These are phyloP conservation scores for Quercus dentata DNA, from an alignment of 306 rosid species.

Conservation along the genomic window DNA sequence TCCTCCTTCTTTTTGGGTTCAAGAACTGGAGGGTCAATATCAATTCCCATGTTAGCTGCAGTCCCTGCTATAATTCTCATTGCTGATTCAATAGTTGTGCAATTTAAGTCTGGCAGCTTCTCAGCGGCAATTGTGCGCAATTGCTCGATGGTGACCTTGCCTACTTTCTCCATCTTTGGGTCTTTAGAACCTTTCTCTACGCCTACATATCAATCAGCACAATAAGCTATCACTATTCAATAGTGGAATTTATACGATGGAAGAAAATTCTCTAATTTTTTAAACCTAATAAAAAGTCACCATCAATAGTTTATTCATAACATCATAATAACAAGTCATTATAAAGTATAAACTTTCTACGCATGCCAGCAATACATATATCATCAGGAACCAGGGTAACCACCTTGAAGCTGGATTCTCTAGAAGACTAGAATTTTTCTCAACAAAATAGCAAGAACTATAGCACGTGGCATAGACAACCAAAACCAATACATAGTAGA, in stretches of 20 bases:
- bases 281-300: neutral
- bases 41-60: slow-evolving; percentile 99
- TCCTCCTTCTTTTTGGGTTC: slow-evolving; percentile 67
- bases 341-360: neutral
- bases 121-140: slow-evolving; percentile 78
- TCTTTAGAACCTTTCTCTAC: slow-evolving; percentile 94
- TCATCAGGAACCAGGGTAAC: neutral
- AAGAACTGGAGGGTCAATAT: slow-evolving; percentile 89
- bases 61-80: slow-evolving; percentile 99
- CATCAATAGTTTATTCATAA: neutral
- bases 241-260: neutral
- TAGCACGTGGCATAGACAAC: neutral
- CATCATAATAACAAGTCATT: neutral
- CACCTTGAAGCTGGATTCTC: neutral
- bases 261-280: neutral
- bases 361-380: neutral
- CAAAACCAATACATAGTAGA: neutral
- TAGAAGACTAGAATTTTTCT: neutral
- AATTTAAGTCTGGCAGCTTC: slow-evolving; percentile 93
- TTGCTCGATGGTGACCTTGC: slow-evolving; percentile 84
- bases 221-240: neutral
- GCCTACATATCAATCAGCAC: slow-evolving; percentile 45
- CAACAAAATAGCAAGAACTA: neutral
- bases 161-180: slow-evolving; percentile 72
- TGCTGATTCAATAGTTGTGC: slow-evolving; percentile 80